Conservation (phyloP, 768 basidiomycete species). For the Lyophyllum atratum region DNA sequence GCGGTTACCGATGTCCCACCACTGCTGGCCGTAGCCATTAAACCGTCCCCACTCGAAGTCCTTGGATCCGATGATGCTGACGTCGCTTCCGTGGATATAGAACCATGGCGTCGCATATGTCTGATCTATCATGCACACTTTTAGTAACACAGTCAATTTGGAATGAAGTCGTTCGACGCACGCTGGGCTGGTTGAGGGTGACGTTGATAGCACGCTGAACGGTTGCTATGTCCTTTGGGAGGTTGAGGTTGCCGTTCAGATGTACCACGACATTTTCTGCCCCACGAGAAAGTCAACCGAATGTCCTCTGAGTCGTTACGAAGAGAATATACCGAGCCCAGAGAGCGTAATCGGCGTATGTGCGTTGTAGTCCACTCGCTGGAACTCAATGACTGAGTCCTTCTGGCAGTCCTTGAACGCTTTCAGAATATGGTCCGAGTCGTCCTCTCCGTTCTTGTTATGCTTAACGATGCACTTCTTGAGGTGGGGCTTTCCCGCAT, state of each 20-base stretch:
- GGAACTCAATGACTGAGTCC: slow-evolving; percentile 36
- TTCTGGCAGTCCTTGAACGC: slow-evolving; percentile 36
- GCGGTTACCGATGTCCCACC: slow-evolving; percentile 48
- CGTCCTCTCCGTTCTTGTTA: slow-evolving; percentile 32
- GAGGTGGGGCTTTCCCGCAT: slow-evolving; percentile 5
- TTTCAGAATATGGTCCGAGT: slow-evolving; percentile 33
- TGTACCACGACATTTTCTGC: slow-evolving; percentile 42
- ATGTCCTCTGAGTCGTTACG: not conserved
- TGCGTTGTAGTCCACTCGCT: slow-evolving; percentile 35
- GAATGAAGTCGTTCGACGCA: slow-evolving; percentile 15
- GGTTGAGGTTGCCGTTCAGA: slow-evolving; percentile 43
- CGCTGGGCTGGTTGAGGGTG: slow-evolving; percentile 37
- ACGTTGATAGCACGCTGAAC: slow-evolving; percentile 42
- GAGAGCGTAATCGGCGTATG: slow-evolving; percentile 36
- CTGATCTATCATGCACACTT: slow-evolving; percentile 14
- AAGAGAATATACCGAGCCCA: slow-evolving; percentile 26
- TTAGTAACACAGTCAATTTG: not conserved
- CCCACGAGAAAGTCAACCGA: not conserved
- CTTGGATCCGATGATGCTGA: slow-evolving; percentile 40
- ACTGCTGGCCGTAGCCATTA: slow-evolving; percentile 50
- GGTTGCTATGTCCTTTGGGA: slow-evolving; percentile 42
- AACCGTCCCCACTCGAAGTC: slow-evolving; percentile 42
- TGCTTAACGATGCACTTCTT: slow-evolving; percentile 29
- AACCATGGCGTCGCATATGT: slow-evolving; percentile 48
- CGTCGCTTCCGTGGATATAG: slow-evolving; percentile 41